These are phyloP conservation scores for Dictyostelium purpureum DNA, from an alignment of 78 protist genomes.

Conservation along the genomic window DNA sequence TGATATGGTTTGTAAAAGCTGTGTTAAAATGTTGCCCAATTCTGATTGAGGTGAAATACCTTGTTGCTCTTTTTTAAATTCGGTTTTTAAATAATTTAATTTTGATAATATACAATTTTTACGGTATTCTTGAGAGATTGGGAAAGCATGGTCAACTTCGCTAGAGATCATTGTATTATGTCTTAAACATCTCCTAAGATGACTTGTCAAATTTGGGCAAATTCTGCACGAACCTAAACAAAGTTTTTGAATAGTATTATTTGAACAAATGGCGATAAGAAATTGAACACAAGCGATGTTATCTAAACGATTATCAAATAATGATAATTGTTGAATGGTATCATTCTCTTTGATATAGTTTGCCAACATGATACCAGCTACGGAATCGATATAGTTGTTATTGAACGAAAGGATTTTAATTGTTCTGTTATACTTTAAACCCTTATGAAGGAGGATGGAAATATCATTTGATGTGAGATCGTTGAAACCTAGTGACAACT, in stretches of 20 bases:
- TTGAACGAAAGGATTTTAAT: slow-evolving; percentile 23
- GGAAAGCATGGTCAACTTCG: neutral
- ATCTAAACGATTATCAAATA: slow-evolving; percentile 50
- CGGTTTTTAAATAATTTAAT: neutral
- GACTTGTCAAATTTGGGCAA: slow-evolving; percentile 26
- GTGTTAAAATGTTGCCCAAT: slow-evolving; percentile 11
- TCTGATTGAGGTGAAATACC: slow-evolving; percentile 8
- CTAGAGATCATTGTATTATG: neutral
- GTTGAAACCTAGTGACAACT: slow-evolving; percentile 66
- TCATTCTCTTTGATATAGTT: slow-evolving; percentile 1
- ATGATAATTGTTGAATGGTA: slow-evolving; percentile 1
- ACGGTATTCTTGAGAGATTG: neutral
- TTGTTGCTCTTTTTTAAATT: neutral
- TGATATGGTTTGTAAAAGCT: slow-evolving; percentile 11
- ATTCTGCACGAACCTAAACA: slow-evolving; percentile 36
- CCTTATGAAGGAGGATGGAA: neutral
- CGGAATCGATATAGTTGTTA: slow-evolving; percentile 27
- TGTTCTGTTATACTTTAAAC: slow-evolving; percentile 51
- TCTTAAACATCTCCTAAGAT: neutral
- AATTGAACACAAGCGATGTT: slow-evolving; percentile 15
- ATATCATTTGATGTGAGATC: slow-evolving; percentile 26
- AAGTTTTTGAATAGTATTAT: slow-evolving; percentile 37
- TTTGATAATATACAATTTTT: neutral
- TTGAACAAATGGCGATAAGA: slow-evolving; percentile 9
- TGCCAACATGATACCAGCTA: slow-evolving; percentile 58